Percentiles rank a stretch among this genome's conserved stretches.
Conservation (phyloP, 257 asterid species). For the Knoxia roxburghii region DNA sequence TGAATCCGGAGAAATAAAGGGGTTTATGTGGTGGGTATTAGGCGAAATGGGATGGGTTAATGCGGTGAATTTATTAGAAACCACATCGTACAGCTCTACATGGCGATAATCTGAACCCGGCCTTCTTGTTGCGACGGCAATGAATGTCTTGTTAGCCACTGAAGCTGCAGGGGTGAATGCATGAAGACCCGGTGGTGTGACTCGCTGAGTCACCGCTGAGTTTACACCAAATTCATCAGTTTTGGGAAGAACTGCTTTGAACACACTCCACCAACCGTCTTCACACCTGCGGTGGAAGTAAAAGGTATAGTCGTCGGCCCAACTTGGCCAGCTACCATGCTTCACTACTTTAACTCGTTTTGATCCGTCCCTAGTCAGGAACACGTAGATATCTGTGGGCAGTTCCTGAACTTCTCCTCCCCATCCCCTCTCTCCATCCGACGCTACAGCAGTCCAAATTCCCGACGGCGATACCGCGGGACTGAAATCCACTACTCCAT, state of each 20-base stretch:
- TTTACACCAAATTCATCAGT: conserved; percentile 22
- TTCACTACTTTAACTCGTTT: conserved; percentile 63
- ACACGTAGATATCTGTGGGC: conserved; percentile 56
- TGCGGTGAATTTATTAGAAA: conserved; percentile 26
- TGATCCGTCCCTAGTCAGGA: conserved; percentile 69
- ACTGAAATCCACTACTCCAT: conserved; percentile 68
- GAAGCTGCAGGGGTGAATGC: conserved; percentile 91
- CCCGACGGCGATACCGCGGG: conserved; percentile 96
- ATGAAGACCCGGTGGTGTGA: conserved; percentile 89
- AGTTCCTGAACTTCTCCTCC: conserved; percentile 71
- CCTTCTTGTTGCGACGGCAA: conserved; percentile 78
- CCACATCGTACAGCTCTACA: conserved; percentile 62
- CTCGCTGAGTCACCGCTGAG: conserved; percentile 44
- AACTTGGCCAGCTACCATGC: conserved; percentile 94
- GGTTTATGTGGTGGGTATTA: conserved; percentile 63
- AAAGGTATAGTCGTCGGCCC: conserved; percentile 72
- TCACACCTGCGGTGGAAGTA: conserved; percentile 75
- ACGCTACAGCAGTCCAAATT: conserved; percentile 80
- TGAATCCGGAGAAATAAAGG: conserved; percentile 66
- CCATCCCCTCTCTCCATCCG: conserved; percentile 73
- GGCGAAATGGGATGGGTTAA: conserved; percentile 56
- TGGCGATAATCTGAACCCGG: conserved; percentile 62
- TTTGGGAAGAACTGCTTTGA: conserved; percentile 34
- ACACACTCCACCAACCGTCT: conserved; percentile 94
- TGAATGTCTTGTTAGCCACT: conserved; percentile 38